Base-by-base conservation (phyloP, 495 filamentous ascomycete species). In the Hyaloscypha hepaticicola region DNA sequence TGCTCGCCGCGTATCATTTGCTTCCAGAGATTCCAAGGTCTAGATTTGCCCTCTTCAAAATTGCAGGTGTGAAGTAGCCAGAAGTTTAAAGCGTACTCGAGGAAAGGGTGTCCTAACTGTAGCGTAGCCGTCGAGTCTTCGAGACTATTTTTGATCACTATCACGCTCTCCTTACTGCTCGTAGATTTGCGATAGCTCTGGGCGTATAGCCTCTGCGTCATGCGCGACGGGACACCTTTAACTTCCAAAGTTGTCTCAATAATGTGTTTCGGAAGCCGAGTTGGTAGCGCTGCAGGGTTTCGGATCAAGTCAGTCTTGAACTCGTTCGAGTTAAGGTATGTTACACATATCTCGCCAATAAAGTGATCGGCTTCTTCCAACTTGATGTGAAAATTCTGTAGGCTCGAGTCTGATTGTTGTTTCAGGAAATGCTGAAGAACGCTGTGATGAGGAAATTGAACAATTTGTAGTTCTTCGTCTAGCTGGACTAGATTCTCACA, bases 241-340 rank as follows among this genome's bases (percentile, higher is more conserved):
- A 22, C 49, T 22, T 61, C 2, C 26, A 55, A 8, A 57, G 64
- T 27, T 27, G 53, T 45, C 45, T 61, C 31, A 31, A 61, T 50
- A 49, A 66, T 48, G 38, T 61, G 29, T 1, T 66, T 16, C 28
- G 57, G 57, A 61, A 66, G 45, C 25, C 41, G 8, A 24, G 27
- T 41, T 45, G 58, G 57, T 48, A 60, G 29, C 34, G 48, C 28
- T 7, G 64, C 57, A 60, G 27, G 24, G 27, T 45, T 60, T 26
- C 41, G 57, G 22, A 61, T 41, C 29, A 60, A 45, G 31, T 61
- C 34, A 19, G 48, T 60, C 51, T 72, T 72, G 65, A 77, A 77
- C 57, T 77, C 72, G 59, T 65, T 72, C 55, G 74, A 75, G 51
- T 75, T 65, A 26, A 77, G 73, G 63, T 77, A 78, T 0, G 75